Percentiles rank a stretch among this genome's conserved stretches.
Conservation (phyloP, 805 yeast species). For the Suhomyces sp. region DNA sequence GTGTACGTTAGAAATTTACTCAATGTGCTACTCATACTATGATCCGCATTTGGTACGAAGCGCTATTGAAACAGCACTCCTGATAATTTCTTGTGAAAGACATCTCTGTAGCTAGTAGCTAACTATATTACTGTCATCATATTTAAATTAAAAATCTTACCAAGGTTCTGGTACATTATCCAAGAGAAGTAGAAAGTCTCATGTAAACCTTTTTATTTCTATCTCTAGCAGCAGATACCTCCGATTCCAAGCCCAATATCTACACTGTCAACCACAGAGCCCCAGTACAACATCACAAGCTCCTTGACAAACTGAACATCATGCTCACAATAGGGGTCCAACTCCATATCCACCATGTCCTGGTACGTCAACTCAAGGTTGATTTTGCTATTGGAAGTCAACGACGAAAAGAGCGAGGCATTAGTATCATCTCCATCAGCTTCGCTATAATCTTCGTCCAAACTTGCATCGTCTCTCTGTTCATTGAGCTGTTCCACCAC, state of each 20-base stretch:
- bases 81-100: too few species aligned
- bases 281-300: conserved; percentile 36
- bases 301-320: conserved; percentile 36
- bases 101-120: neutral
- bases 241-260: conserved; percentile 32
- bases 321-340: conserved; percentile 40
- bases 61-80: too few species aligned
- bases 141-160: neutral
- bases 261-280: conserved; percentile 22
- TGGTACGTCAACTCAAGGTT: conserved; percentile 36
- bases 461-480: neutral
- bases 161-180: neutral
- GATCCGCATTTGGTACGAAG: too few species aligned
- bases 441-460: conserved; percentile 6
- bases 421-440: conserved; percentile 6
- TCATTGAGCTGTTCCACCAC: conserved; percentile 28
- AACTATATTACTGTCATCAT: neutral
- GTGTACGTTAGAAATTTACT: neutral
- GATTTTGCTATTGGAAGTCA: conserved; percentile 11
- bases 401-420: conserved; percentile 4
- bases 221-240: neutral
- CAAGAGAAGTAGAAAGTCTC: neutral
- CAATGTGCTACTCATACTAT: too few species aligned
- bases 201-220: neutral
- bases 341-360: conserved; percentile 40